Base-by-base conservation (phyloP, 1,284 basidiomycete genomes). In the Tilletiaria anomala region DNA sequence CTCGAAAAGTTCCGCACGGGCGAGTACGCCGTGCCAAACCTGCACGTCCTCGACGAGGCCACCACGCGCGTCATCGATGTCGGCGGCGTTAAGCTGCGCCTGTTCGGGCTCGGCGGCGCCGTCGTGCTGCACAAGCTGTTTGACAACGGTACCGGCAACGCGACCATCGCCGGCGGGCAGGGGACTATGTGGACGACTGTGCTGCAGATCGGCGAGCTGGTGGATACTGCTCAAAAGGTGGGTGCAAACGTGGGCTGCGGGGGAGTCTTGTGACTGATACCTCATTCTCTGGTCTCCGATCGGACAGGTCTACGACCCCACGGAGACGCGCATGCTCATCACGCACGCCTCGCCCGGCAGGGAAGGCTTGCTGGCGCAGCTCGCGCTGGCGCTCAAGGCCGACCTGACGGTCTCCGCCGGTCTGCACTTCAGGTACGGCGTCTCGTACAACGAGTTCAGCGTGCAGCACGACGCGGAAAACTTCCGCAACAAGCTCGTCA, bases 131-230 rank as follows among this genome's bases (percentile, higher is more conserved):
- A 96, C 74, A 96, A 96, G 71, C 78, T 97, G 72, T 97, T 96
- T 68, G 84, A 93, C 74, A 89, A 88, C 52, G 86, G 93, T 1
- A 85, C 91, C 41, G 91, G 89, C 1, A 78, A 74, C 37, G 89
- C 86, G 2, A 94, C 91, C 10, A 94, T 97, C 51, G 91, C 93
- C 0, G 93, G 93, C 34, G 91, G 86, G 1, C 83, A 87, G 63
- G 93, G 93, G 20, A 96, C 89, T 17, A 94, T 96, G 82, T 99
- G 93, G 93, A 86, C 87, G 0, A 97, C 91, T 0, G 83, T 87
- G 4, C 75, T 99, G 19, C 93, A 97, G 69, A 83, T 99, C 33
- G 93, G 93, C 49, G 91, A 97, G 69, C 79, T 99, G 33, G 80
- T 97, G 43, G 93, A 97, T 69, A 96, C 88, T 1, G 87, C 91